Evolutionary conservation across 768 basidiomycete species (phyloP).

Genomic region (Mycena rosella): DNA sequence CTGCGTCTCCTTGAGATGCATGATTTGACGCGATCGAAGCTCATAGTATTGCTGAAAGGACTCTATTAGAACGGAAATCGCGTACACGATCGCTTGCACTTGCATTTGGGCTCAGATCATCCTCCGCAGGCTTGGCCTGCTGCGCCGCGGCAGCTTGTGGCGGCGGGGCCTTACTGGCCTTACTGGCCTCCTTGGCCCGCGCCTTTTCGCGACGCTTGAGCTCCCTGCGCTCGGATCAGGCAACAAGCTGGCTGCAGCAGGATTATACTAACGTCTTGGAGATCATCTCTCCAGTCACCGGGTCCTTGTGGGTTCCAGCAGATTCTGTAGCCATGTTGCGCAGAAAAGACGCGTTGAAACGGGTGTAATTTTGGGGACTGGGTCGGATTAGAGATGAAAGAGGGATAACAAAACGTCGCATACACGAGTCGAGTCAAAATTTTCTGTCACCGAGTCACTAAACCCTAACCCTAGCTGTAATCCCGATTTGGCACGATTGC

Average conservation of each 20-base stretch:
- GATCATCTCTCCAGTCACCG: slow-evolving; percentile 95
- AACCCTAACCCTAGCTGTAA: too few relatives aligned
- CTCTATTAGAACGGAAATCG: slow-evolving; percentile 9
- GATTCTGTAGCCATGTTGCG: slow-evolving; percentile 59
- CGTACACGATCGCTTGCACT: slow-evolving; percentile 6
- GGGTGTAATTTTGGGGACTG: slow-evolving; percentile 15
- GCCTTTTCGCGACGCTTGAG: slow-evolving; percentile 94
- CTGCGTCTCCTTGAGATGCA: slow-evolving; percentile 85
- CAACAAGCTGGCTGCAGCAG: slow-evolving; percentile 28
- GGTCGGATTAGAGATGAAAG: slow-evolving; percentile 20
- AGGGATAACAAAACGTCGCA: slow-evolving; percentile 25
- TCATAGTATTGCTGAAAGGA: slow-evolving; percentile 94
- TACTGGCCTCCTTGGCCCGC: slow-evolving; percentile 84
- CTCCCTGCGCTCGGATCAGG: slow-evolving; percentile 67
- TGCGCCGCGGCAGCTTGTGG: slow-evolving; percentile 55
- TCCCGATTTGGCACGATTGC: too few relatives aligned
- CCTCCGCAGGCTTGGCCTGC: slow-evolving; percentile 68
- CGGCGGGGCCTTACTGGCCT: slow-evolving; percentile 67
- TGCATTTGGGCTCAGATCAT: slow-evolving; percentile 93
- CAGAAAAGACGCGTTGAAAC: slow-evolving; percentile 34
- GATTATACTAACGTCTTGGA: slow-evolving; percentile 85
- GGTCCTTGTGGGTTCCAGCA: slow-evolving; percentile 74
- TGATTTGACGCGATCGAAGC: slow-evolving; percentile 89
- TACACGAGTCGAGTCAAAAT: slow-evolving; percentile 28
- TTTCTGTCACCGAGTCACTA: not conserved